These are phyloP conservation scores for Penicillium sp. DNA, from an alignment of 2,329 filamentous ascomycete species.

Conservation along the genomic window DNA sequence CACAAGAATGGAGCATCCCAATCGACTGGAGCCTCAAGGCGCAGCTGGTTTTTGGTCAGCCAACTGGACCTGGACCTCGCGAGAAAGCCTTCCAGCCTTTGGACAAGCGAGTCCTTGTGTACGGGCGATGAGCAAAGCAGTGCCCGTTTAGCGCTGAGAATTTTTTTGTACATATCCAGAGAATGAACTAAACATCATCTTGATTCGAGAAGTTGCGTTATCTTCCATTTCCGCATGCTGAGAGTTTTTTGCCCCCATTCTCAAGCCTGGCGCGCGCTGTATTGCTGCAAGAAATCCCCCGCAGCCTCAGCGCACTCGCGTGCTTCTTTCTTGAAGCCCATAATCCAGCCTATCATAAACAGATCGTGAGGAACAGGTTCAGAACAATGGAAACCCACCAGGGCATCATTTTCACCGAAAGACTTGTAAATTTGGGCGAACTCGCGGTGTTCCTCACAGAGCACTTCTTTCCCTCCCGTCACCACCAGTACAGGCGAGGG, in stretches of 20 bases:
- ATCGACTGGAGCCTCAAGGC: constrained; percentile 66
- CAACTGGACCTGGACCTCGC: neutral
- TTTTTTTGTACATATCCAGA: no score
- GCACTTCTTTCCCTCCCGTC: constrained; percentile 3
- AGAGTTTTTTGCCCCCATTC: no score
- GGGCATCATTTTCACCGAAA: constrained; percentile 4
- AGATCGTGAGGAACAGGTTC: constrained; percentile 13
- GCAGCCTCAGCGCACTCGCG: constrained; percentile 9
- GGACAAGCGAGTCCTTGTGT: constrained; percentile 4
- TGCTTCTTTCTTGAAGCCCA: constrained; percentile 11
- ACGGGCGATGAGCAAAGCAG: neutral
- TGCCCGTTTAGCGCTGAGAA: no score
- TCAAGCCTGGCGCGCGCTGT: constrained; percentile 1
- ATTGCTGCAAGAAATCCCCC: constrained; percentile 8
- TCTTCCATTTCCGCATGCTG: no score
- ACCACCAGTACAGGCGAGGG: constrained; percentile 18
- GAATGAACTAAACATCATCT: no score
- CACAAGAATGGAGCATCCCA: constrained; percentile 60
- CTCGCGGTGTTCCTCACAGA: constrained; percentile 7
- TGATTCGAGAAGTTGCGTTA: no score
- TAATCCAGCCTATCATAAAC: constrained; percentile 15
- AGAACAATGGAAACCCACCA: constrained; percentile 9
- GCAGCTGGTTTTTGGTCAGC: constrained; percentile 66
- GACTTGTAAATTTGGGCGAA: constrained; percentile 5
- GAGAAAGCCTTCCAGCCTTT: constrained; percentile 5